Percentiles rank a stretch among this genome's conserved stretches.
These are phyloP conservation scores for Botrytis porri DNA, from an alignment of 2,329 filamentous ascomycete species.

Conservation along the genomic window DNA sequence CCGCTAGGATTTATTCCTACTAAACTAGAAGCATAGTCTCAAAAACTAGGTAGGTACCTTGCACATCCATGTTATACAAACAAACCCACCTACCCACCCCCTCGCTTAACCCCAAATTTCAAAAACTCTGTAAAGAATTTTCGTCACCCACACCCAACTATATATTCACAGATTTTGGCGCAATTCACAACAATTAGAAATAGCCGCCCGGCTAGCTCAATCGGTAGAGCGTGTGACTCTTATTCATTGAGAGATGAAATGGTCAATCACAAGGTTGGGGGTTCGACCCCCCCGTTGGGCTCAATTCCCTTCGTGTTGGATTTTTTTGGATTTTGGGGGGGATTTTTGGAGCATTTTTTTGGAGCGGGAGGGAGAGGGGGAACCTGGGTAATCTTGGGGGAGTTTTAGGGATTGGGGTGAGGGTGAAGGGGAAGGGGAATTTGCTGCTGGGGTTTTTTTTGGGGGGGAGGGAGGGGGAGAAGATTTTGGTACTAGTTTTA, in stretches of 20 bases:
- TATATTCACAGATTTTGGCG: fast-evolving
- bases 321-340: too few relatives aligned
- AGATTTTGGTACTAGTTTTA: too few relatives aligned
- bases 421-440: not conserved
- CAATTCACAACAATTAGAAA: fast-evolving
- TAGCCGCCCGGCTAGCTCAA: slow-evolving; percentile 34
- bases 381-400: too few relatives aligned
- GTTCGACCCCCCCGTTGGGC: slow-evolving; percentile 8
- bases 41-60: not conserved
- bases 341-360: too few relatives aligned
- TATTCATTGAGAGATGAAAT: slow-evolving; percentile 4
- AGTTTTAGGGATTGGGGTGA: too few relatives aligned
- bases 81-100: not conserved
- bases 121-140: slow-evolving; percentile 12
- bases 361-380: not conserved
- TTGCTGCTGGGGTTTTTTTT: not conserved
- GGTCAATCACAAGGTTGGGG: slow-evolving; percentile 16
- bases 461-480: too few relatives aligned
- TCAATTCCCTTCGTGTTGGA: not conserved
- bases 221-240: slow-evolving; percentile 38
- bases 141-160: too few relatives aligned
- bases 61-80: too few relatives aligned
- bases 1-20: not conserved
- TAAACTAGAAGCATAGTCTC: not conserved
- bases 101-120: slow-evolving; percentile 1